phyloP scores from a whole-genome alignment of 257 asterid species.

The Scutellaria barbata region DNA sequence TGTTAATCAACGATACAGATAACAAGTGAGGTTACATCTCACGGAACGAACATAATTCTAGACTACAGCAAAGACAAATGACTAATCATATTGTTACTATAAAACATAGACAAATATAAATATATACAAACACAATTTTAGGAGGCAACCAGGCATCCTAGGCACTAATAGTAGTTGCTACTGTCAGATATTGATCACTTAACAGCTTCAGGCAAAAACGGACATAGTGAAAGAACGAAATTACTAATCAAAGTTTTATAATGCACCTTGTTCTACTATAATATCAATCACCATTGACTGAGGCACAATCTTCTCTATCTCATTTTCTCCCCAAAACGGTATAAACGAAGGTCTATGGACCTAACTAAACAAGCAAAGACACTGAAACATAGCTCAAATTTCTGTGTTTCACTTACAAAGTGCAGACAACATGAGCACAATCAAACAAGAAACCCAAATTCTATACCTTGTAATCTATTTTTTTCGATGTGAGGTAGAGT shows the following conservation, averaged over 20 bases:
- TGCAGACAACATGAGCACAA: conserved; percentile 13
- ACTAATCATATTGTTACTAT: no score
- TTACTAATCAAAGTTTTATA: background rate
- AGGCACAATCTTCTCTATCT: conserved; percentile 62
- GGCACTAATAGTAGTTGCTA: no score
- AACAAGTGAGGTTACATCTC: background rate
- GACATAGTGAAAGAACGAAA: background rate
- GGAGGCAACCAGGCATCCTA: no score
- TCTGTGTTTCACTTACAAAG: no score
- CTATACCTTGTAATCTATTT: no score
- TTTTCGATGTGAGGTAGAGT: no score
- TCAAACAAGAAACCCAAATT: background rate
- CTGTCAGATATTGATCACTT: background rate
- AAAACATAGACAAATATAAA: no score
- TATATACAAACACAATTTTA: background rate
- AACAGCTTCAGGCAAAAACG: background rate
- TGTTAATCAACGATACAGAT: background rate
- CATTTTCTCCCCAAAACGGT: conserved; percentile 60
- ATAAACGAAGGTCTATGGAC: conserved; percentile 66
- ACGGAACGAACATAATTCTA: no score
- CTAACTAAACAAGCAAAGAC: conserved; percentile 34
- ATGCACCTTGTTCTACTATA: conserved; percentile 69
- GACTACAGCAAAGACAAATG: background rate
- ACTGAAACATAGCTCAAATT: conserved; percentile 18
- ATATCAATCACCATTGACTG: conserved; percentile 57